Evolutionary conservation across 306 rosid species (phyloP), one percentile per base, ranked within the genome.

Genomic region (Gastrolobium villosum): DNA sequence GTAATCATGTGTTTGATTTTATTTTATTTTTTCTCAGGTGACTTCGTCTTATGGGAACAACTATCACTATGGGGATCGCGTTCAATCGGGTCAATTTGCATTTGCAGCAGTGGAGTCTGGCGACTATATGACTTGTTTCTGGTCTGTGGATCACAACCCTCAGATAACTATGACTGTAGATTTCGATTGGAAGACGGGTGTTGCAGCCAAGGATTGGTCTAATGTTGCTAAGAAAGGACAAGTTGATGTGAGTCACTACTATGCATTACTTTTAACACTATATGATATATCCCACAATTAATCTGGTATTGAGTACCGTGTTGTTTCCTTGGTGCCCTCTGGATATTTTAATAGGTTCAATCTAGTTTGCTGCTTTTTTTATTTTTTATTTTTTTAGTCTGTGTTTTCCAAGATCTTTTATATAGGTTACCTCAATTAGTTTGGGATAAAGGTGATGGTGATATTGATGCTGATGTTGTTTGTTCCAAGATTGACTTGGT

Each of bases 201-300:
- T 95, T 6, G 94, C 98, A 4, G 93, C 99, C 1, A 95, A 95
- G 81, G 98, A 95, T 76, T 93, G 99, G 99, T 72, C 92, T 65
- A 93, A 82, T 80, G 99, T 95, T 62, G 99, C 99, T 30, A 95
- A 95, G 88, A 95, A 93, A 76, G 96, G 99, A 49, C 67, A 91
- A 73, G 93, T 95, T 30, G 99, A 93, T 75, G 99, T 95, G 75
- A 91, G 96, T 84, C 4, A 65, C 72, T 43, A 7, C 43, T 65
- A 4, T 49, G 35, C 30, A 8, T 10, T 64, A 32, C 57, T 78
- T 43, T 36, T 44, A 30, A 10, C 41, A 35, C 61, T 60, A 9
- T 26, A 37, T 62, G 46, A 59, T 70, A 36, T 10, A 6, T 41
- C 2, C 6, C 31, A 3, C 4, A 5, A 39, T 71, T 59, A 35